phyloP scores from a whole-genome alignment of 805 yeast species.

The Metschnikowia bowlesiae region DNA sequence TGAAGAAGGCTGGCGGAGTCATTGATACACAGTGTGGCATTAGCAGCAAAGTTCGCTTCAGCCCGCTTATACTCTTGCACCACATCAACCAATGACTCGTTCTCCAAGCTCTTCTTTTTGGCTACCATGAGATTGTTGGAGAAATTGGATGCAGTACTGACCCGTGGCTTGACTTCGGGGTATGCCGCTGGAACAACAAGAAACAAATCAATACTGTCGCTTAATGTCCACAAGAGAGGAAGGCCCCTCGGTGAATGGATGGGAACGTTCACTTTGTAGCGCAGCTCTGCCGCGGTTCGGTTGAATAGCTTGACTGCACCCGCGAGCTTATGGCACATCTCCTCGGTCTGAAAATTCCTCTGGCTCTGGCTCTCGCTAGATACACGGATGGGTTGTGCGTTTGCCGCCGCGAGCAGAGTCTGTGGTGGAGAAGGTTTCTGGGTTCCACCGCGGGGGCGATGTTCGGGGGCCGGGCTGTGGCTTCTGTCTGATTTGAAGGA shows the following conservation, averaged over 20 bases:
- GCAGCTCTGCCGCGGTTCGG: slow-evolving; percentile 21
- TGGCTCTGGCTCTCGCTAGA: not conserved
- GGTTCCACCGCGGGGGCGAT: not conserved
- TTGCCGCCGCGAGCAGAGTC: not conserved
- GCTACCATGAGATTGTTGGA: slow-evolving; percentile 27
- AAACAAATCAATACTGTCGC: slow-evolving; percentile 27
- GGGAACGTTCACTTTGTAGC: slow-evolving; percentile 33
- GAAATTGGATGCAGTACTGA: slow-evolving; percentile 29
- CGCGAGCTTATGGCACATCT: slow-evolving; percentile 26
- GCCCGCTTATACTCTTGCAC: slow-evolving; percentile 22
- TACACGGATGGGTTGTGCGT: not conserved
- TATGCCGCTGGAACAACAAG: slow-evolving; percentile 31
- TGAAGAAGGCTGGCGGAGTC: slow-evolving; percentile 18
- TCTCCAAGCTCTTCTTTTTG: slow-evolving; percentile 15
- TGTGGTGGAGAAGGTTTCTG: slow-evolving; percentile 1
- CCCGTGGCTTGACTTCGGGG: slow-evolving; percentile 22
- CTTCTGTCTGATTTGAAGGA: slow-evolving; percentile 18
- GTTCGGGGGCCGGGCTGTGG: not conserved
- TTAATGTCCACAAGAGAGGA: slow-evolving; percentile 29
- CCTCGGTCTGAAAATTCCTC: slow-evolving; percentile 15
- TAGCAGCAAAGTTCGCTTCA: slow-evolving; percentile 26
- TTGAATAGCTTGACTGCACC: slow-evolving; percentile 24
- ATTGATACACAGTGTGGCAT: slow-evolving; percentile 19
- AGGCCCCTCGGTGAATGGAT: slow-evolving; percentile 12
- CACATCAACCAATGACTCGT: slow-evolving; percentile 15